Percentiles rank a stretch among this genome's conserved stretches.
phyloP scores from a whole-genome alignment of 2,329 filamentous ascomycete species.

The Hypoxylon sp. region DNA sequence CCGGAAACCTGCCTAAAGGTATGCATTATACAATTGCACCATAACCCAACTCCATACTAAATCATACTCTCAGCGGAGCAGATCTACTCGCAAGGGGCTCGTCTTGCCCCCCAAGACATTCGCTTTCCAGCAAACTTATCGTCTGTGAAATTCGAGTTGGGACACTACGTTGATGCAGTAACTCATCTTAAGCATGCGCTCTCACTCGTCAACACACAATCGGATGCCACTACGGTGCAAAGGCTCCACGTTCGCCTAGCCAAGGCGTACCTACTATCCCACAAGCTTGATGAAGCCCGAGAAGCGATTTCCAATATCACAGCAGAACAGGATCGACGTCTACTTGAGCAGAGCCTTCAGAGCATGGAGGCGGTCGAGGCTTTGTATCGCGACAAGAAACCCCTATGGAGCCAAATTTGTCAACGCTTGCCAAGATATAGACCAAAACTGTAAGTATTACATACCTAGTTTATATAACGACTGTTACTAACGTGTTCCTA shows the following conservation, averaged over 20 bases:
- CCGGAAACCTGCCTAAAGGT: conserved; percentile 6
- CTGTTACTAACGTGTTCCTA: neutral
- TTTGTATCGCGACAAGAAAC: neutral
- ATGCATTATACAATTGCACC: neutral
- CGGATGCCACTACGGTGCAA: neutral
- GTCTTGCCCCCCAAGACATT: conserved; percentile 1
- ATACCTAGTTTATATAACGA: neutral
- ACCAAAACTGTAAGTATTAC: conserved; percentile 1
- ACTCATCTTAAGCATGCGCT: neutral
- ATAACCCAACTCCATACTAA: conserved; percentile 1
- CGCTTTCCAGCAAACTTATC: conserved; percentile 4
- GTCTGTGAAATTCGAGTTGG: neutral
- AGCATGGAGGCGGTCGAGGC: neutral
- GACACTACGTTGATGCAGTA: neutral
- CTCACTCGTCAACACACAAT: neutral
- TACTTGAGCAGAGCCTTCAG: neutral
- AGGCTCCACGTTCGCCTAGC: neutral
- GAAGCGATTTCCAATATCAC: conserved; percentile 8
- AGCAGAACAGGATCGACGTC: neutral
- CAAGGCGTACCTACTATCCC: neutral
- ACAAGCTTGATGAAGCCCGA: neutral
- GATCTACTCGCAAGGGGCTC: neutral
- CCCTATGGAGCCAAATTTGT: neutral
- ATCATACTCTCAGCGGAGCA: neutral
- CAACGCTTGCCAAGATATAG: conserved; percentile 7